A percentile compares a stretch with the other conserved stretches of the same genome.
Conservation (phyloP, 441 rosid genomes). For the Jatropha podagrica region DNA sequence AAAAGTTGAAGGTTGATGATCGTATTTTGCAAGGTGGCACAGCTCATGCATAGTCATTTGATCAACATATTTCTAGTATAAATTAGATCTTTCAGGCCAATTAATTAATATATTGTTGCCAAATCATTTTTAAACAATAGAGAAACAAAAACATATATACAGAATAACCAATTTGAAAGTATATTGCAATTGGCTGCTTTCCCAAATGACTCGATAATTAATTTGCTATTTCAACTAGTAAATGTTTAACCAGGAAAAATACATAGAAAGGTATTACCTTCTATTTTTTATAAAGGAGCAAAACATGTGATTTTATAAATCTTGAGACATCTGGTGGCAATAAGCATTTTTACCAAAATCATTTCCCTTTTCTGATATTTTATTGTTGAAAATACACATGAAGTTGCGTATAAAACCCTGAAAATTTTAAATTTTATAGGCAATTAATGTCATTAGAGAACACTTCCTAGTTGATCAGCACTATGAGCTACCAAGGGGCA, state of each 20-base stretch:
- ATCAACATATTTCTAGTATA: background rate
- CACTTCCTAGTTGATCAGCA: background rate
- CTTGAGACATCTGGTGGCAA: background rate
- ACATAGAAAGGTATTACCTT: background rate
- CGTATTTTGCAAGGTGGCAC: background rate
- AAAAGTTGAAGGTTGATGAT: background rate
- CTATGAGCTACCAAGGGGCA: background rate
- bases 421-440: background rate
- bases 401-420: background rate
- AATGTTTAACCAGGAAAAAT: background rate
- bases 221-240: background rate
- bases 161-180: background rate
- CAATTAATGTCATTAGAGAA: background rate
- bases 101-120: background rate
- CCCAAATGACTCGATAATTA: background rate
- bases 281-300: background rate
- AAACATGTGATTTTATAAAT: background rate
- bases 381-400: background rate
- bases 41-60: background rate
- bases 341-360: background rate
- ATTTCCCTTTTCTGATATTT: background rate
- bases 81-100: background rate
- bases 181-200: background rate
- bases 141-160: background rate
- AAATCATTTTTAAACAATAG: background rate